Percentiles rank a stretch among this genome's conserved stretches.
Conservation (phyloP, 768 basidiomycete species). For the Suillus lakei region DNA sequence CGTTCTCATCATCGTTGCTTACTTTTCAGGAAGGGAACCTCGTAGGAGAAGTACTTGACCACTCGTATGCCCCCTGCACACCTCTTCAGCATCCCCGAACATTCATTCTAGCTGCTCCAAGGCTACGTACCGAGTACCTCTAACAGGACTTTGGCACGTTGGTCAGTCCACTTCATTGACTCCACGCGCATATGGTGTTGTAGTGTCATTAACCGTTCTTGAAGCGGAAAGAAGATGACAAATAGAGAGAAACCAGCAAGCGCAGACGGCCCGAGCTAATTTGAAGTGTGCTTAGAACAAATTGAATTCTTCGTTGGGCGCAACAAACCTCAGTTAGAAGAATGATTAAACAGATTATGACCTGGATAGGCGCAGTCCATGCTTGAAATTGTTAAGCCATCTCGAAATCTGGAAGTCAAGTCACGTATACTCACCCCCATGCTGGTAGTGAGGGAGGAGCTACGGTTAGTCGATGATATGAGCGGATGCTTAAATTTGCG, state of each 20-base stretch:
- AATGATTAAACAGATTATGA: no score
- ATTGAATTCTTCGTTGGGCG: background rate
- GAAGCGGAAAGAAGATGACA: constrained; percentile 62
- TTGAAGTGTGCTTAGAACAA: background rate
- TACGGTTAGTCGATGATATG: background rate
- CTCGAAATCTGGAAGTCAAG: no score
- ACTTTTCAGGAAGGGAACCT: constrained; percentile 69
- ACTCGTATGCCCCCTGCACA: constrained; percentile 62
- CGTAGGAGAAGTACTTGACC: constrained; percentile 80
- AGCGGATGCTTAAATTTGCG: background rate
- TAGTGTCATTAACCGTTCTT: constrained; percentile 64
- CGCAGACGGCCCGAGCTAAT: constrained; percentile 69
- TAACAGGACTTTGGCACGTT: constrained; percentile 61
- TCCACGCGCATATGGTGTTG: constrained; percentile 56
- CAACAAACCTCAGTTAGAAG: constrained; percentile 57
- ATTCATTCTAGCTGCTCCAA: background rate
- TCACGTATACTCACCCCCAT: no score
- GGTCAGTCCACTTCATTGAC: constrained; percentile 67
- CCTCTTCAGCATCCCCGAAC: background rate
- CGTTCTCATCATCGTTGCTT: constrained; percentile 22
- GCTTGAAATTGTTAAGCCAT: constrained; percentile 31
- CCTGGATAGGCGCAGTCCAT: constrained; percentile 76
- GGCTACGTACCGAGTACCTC: constrained; percentile 58
- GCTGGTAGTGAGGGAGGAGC: background rate
- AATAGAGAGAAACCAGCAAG: constrained; percentile 74